Evolutionary conservation across 495 filamentous ascomycete species (phyloP).

Genomic region (Thermochaetoides thermophila): DNA sequence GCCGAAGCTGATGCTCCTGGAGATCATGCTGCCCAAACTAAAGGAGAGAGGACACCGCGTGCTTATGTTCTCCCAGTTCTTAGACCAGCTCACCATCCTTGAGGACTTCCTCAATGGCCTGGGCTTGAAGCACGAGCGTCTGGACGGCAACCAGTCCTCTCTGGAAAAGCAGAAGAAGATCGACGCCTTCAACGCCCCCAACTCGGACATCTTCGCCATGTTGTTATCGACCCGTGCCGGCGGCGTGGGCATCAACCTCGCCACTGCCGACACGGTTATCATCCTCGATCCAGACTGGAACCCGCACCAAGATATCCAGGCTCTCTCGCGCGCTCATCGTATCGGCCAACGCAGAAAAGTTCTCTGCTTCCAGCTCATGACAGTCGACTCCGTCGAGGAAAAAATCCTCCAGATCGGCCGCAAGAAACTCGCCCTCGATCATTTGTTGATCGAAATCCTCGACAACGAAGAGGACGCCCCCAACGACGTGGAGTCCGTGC

Average conservation of each 20-base stretch:
- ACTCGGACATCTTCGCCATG: constrained; percentile 75
- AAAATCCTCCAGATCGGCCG: constrained; percentile 93
- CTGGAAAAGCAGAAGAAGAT: constrained; percentile 88
- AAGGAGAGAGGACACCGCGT: constrained; percentile 81
- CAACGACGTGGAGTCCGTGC: constrained; percentile 71
- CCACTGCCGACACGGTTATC: constrained; percentile 94
- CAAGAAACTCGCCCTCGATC: constrained; percentile 87
- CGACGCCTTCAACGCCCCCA: constrained; percentile 77
- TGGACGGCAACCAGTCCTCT: constrained; percentile 70
- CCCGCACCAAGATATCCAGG: constrained; percentile 94
- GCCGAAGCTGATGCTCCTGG: constrained; percentile 73
- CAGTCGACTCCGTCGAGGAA: constrained; percentile 76
- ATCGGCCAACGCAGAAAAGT: constrained; percentile 96
- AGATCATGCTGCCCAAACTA: constrained; percentile 82
- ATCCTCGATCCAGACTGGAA: constrained; percentile 98
- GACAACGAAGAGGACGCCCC: constrained; percentile 54
- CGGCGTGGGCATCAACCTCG: constrained; percentile 94
- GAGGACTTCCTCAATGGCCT: constrained; percentile 79
- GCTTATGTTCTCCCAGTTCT: constrained; percentile 90
- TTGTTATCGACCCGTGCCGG: constrained; percentile 86
- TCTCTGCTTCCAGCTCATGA: constrained; percentile 85
- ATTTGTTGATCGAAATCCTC: constrained; percentile 84
- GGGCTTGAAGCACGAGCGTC: constrained; percentile 53
- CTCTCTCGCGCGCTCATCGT: constrained; percentile 81
- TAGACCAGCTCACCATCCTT: constrained; percentile 73